A percentile compares a stretch with the other conserved stretches of the same genome.
phyloP scores from a whole-genome alignment of 805 yeast species.

The Candida ficus region DNA sequence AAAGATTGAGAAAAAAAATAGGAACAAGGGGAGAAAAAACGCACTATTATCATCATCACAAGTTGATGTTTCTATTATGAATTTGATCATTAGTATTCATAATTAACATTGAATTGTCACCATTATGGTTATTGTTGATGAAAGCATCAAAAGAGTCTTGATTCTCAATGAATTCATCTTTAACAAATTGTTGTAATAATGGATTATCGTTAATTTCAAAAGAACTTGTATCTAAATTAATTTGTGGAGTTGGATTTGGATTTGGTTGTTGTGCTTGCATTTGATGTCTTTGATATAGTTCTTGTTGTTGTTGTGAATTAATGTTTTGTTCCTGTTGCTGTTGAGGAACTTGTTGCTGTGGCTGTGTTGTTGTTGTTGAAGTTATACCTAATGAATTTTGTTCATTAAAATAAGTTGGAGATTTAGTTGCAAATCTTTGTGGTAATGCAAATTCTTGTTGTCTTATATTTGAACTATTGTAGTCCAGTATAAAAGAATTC shows the following conservation, averaged over 20 bases:
- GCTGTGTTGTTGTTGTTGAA: neutral
- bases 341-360: slow-evolving; percentile 2
- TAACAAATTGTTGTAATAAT: slow-evolving; percentile 9
- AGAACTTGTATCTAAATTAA: slow-evolving; percentile 1
- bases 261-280: slow-evolving; percentile 10
- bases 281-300: slow-evolving; percentile 1
- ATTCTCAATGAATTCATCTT: slow-evolving; percentile 6
- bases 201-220: slow-evolving; percentile 8
- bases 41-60: too few relatives aligned
- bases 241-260: slow-evolving; percentile 8
- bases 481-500: slow-evolving; percentile 48
- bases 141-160: slow-evolving; percentile 6
- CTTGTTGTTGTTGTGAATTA: neutral
- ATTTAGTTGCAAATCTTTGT: slow-evolving; percentile 15
- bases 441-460: slow-evolving; percentile 22
- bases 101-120: neutral
- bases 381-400: neutral
- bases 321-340: too few relatives aligned
- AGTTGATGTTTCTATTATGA: neutral
- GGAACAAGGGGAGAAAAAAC: too few relatives aligned
- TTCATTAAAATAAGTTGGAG: slow-evolving; percentile 15
- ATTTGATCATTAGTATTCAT: neutral
- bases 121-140: neutral
- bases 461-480: slow-evolving; percentile 30
- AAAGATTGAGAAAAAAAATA: too few relatives aligned